Percentiles rank a stretch among this genome's conserved stretches.
phyloP scores from a whole-genome alignment of 306 rosid genomes.

The Myrica gale region DNA sequence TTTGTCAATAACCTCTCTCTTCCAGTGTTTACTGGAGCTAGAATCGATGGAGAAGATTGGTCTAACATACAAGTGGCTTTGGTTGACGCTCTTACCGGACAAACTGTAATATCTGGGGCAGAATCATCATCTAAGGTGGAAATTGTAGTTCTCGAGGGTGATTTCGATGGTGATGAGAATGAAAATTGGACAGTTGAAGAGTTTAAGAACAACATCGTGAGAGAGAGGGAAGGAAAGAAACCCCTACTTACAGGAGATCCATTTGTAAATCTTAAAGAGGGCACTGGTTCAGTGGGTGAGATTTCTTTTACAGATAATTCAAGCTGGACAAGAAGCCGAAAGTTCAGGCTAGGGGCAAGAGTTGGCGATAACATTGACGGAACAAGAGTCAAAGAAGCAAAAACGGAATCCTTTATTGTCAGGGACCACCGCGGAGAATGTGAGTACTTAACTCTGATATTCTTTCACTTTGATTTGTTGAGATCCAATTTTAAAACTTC shows the following conservation, averaged over 20 bases:
- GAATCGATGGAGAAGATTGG: constrained; percentile 87
- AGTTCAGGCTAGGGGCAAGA: constrained; percentile 92
- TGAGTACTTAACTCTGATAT: constrained; percentile 46
- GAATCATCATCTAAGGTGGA: constrained; percentile 90
- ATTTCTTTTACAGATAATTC: constrained; percentile 95
- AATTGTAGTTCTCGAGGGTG: constrained; percentile 95
- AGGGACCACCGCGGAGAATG: constrained; percentile 99
- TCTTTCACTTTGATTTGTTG: constrained; percentile 26
- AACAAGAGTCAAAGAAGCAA: constrained; percentile 72
- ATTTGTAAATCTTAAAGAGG: constrained; percentile 71
- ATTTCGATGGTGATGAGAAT: constrained; percentile 84
- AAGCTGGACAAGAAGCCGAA: constrained; percentile 98
- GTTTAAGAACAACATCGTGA: constrained; percentile 79
- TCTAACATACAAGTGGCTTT: constrained; percentile 63
- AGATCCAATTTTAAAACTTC: constrained; percentile 21
- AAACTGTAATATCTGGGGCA: constrained; percentile 61
- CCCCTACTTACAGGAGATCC: constrained; percentile 92
- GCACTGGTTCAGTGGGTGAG: constrained; percentile 67
- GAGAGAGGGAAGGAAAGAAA: constrained; percentile 95
- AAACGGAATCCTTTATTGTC: constrained; percentile 83
- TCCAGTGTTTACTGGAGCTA: constrained; percentile 96
- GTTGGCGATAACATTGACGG: constrained; percentile 68
- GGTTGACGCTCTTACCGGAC: constrained; percentile 55
- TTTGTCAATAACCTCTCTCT: constrained; percentile 68
- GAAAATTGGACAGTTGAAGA: constrained; percentile 77